phyloP scores from a whole-genome alignment of 164 flowering plant species.

The Echeveria elegans region DNA sequence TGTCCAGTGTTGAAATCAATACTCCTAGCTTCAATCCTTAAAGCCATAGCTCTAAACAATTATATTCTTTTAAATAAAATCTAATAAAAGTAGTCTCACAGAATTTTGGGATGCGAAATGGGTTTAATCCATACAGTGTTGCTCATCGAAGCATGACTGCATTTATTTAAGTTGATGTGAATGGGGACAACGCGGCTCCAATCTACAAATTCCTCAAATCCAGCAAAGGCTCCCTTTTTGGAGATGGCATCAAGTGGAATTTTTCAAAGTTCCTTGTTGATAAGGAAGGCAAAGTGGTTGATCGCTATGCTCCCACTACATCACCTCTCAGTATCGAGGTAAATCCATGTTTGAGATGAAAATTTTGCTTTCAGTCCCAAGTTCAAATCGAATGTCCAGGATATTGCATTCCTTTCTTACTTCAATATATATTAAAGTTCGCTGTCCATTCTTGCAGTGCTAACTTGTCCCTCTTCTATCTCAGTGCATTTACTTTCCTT shows the following conservation, averaged over 20 bases:
- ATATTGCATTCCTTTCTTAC: not conserved
- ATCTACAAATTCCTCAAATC: slow-evolving; percentile 1
- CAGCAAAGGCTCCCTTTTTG: not conserved
- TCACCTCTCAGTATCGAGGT: slow-evolving; percentile 1
- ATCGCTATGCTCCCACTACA: not conserved
- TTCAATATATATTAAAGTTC: too few relatives aligned
- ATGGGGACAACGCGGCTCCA: not conserved
- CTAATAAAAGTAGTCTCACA: too few relatives aligned
- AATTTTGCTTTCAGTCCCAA: not conserved
- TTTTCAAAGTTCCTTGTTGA: not conserved
- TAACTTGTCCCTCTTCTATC: not conserved
- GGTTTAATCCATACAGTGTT: too few relatives aligned
- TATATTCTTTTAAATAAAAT: too few relatives aligned
- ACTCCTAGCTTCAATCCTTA: not conserved
- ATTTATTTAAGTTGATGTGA: slow-evolving; percentile 9
- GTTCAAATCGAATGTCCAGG: not conserved
- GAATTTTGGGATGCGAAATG: too few relatives aligned
- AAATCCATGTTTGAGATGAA: not conserved
- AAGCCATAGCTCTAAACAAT: not conserved
- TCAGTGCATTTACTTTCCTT: too few relatives aligned
- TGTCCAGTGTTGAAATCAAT: not conserved
- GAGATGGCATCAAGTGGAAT: slow-evolving; percentile 1
- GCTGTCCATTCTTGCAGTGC: not conserved
- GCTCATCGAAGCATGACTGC: too few relatives aligned
- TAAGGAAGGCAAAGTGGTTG: not conserved